Conservation (phyloP, 164 flowering plant genomes). For the Chimonanthus praecox region DNA sequence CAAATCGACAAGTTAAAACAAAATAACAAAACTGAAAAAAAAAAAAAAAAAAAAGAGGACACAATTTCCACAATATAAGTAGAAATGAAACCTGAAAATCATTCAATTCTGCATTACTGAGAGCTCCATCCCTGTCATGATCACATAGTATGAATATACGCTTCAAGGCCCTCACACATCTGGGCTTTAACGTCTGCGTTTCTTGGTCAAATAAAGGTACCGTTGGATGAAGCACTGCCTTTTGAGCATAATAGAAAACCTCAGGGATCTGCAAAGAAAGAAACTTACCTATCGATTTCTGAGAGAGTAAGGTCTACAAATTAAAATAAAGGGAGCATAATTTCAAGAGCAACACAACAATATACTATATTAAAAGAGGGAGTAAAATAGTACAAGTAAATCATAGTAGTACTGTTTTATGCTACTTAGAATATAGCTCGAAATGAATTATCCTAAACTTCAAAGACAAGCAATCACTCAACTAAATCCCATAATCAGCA, state of each 20-base stretch:
- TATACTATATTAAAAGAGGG: not conserved
- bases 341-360: not conserved
- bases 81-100: slow-evolving; percentile 71
- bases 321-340: not conserved
- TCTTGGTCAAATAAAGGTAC: slow-evolving; percentile 73
- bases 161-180: slow-evolving; percentile 66
- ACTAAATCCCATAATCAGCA: too few relatives aligned
- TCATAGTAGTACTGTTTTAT: not conserved
- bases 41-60: not conserved
- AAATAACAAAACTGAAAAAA: not conserved
- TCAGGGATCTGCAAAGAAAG: slow-evolving; percentile 62
- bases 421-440: not conserved
- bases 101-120: slow-evolving; percentile 63
- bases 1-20: not conserved
- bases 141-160: slow-evolving; percentile 76
- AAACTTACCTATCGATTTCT: not conserved
- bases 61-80: not conserved
- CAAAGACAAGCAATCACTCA: too few relatives aligned
- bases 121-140: slow-evolving; percentile 63
- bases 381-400: not conserved
- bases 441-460: too few relatives aligned
- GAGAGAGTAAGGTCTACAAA: not conserved
- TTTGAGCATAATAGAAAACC: slow-evolving; percentile 97
- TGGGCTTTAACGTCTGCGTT: slow-evolving; percentile 49
- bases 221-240: slow-evolving; percentile 77